These are phyloP conservation scores for Pseudonitzschia delicatissima DNA, from an alignment of 108 stramenopile genomes.

Conservation along the genomic window DNA sequence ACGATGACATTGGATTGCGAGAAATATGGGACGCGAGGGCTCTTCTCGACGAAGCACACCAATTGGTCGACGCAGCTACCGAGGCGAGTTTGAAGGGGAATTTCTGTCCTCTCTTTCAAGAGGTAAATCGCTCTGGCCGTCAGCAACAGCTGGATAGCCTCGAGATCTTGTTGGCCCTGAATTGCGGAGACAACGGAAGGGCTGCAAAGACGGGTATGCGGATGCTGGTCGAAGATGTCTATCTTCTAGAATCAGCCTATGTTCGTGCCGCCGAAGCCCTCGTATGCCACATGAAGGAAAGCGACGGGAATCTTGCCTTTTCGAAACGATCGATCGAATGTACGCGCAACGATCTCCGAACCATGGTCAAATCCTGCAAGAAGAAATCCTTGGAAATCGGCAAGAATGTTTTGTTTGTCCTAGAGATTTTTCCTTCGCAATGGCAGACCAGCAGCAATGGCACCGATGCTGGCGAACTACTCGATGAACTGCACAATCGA, in stretches of 20 bases:
- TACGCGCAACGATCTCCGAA: not conserved
- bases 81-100: not conserved
- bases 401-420: conserved; percentile 4
- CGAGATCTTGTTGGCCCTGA: conserved; percentile 2
- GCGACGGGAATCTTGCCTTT: not conserved
- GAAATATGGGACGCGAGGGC: not conserved
- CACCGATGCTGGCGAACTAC: not conserved
- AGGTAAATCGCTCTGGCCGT: conserved; percentile 10
- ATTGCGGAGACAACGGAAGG: not conserved
- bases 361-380: conserved; percentile 1
- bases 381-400: conserved; percentile 2
- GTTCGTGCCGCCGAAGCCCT: conserved; percentile 7
- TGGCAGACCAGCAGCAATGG: not conserved
- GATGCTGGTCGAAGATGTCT: conserved; percentile 27
- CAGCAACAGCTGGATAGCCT: conserved; percentile 23
- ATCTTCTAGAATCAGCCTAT: conserved; percentile 5
- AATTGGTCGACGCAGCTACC: not conserved
- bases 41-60: not conserved
- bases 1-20: conserved; percentile 10
- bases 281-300: conserved; percentile 1
- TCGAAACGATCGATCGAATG: not conserved
- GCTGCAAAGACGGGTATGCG: conserved; percentile 25
- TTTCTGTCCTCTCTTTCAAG: conserved; percentile 5
- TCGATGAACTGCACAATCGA: not conserved
- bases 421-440: not conserved